A percentile compares a stretch with the other conserved stretches of the same genome.
These are phyloP conservation scores for Stachybotrys chartarum DNA, from an alignment of 2,329 filamentous ascomycete genomes.

Conservation along the genomic window DNA sequence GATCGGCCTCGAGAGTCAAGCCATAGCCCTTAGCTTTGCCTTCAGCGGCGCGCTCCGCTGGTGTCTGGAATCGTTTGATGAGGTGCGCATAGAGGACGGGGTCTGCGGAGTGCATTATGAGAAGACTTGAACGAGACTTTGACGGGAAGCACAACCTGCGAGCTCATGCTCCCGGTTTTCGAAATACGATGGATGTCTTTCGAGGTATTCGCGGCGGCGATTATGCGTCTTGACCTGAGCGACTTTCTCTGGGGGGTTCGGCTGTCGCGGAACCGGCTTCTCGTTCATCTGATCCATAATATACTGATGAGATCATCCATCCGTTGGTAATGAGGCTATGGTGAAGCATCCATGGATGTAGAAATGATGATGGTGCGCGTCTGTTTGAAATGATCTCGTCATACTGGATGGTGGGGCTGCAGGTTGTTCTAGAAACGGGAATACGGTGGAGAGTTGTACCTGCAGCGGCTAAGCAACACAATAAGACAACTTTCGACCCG, in stretches of 20 bases:
- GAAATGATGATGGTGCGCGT: no score
- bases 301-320: no score
- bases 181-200: conserved; percentile 68
- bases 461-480: no score
- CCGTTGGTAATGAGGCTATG: no score
- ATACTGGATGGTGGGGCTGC: no score
- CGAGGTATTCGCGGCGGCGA: conserved; percentile 69
- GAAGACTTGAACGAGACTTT: conserved; percentile 6
- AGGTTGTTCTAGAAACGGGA: no score
- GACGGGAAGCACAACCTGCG: conserved; percentile 27
- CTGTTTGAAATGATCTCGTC: no score
- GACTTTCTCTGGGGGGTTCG: conserved; percentile 30
- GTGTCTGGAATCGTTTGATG: conserved; percentile 68
- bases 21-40: conserved; percentile 70
- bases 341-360: no score
- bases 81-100: conserved; percentile 77
- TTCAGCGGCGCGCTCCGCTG: conserved; percentile 66
- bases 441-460: no score
- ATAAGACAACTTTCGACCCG: no score
- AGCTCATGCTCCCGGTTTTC: conserved; percentile 46
- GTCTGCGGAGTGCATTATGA: conserved; percentile 40
- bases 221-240: conserved; percentile 60
- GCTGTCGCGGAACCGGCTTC: conserved; percentile 36
- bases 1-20: conserved; percentile 68
- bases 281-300: conserved; percentile 9